A percentile compares a stretch with the other conserved stretches of the same genome.
Conservation (phyloP, 73 alveolate species). For the Symbiodinium pilosum region DNA sequence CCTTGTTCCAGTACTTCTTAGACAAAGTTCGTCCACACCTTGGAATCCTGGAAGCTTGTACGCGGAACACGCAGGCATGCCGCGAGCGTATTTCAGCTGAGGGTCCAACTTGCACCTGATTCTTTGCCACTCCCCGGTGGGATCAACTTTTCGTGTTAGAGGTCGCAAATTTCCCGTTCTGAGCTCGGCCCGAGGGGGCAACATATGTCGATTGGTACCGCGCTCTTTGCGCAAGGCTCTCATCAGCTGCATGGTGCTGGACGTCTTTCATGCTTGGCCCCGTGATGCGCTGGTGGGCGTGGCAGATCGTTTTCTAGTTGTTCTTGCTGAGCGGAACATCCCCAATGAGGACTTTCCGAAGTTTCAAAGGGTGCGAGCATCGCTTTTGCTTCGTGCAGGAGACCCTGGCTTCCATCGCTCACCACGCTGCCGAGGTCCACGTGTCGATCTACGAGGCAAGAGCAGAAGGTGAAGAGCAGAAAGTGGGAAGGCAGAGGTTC, state of each 20-base stretch:
- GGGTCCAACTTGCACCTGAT: constrained; percentile 97
- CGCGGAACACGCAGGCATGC: too few species aligned
- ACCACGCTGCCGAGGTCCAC: constrained; percentile 97
- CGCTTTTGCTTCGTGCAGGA: neutral
- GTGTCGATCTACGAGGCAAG: constrained; percentile 98
- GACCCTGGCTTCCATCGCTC: constrained; percentile 27
- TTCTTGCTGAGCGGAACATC: constrained; percentile 25
- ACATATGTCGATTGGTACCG: neutral
- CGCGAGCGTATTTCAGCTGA: too few species aligned
- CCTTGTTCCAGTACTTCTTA: constrained; percentile 98
- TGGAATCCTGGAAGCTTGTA: too few species aligned
- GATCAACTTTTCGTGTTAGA: constrained; percentile 99
- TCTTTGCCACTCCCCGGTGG: constrained; percentile 99
- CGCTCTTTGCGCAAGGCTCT: constrained; percentile 96
- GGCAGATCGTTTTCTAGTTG: constrained; percentile 96
- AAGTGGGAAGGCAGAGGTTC: neutral
- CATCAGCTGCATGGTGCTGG: constrained; percentile 99
- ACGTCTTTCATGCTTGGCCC: constrained; percentile 99
- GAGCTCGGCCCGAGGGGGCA: neutral
- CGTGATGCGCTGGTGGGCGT: constrained; percentile 99
- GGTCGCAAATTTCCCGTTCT: constrained; percentile 99
- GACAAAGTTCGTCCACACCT: constrained; percentile 95
- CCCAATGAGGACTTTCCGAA: constrained; percentile 72
- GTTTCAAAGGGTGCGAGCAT: too few species aligned
- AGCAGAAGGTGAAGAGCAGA: neutral